These are phyloP conservation scores for Talaromyces sp. DNA, from an alignment of 2,329 filamentous ascomycete genomes.

Conservation along the genomic window DNA sequence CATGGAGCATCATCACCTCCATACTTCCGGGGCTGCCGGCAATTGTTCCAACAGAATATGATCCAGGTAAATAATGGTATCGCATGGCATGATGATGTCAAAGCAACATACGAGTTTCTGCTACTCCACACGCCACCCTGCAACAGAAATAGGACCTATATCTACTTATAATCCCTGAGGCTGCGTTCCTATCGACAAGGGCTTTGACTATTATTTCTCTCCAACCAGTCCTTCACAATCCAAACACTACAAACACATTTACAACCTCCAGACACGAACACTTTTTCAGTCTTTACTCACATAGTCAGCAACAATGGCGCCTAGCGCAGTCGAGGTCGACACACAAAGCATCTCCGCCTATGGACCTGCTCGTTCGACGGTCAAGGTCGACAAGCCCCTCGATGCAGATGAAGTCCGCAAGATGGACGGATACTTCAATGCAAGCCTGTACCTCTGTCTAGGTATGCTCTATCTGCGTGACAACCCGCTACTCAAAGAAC, in stretches of 20 bases:
- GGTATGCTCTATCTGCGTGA: conserved; percentile 76
- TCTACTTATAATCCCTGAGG: too few species aligned
- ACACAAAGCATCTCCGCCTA: conserved; percentile 58
- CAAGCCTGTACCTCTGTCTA: conserved; percentile 67
- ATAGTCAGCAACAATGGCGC: neutral
- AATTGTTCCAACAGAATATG: too few species aligned
- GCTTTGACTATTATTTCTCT: too few species aligned
- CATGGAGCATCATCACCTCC: too few species aligned
- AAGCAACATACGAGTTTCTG: too few species aligned
- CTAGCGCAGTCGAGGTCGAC: conserved; percentile 22
- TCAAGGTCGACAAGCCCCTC: conserved; percentile 55
- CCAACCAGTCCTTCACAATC: neutral
- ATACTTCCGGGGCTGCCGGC: too few species aligned
- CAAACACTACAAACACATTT: neutral
- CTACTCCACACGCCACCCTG: too few species aligned
- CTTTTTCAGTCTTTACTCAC: neutral
- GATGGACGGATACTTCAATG: conserved; percentile 68
- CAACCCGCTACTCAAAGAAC: conserved; percentile 67
- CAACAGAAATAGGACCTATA: too few species aligned
- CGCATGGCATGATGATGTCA: too few species aligned
- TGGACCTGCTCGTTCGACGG: conserved; percentile 60
- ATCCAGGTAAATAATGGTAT: too few species aligned
- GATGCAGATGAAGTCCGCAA: conserved; percentile 61
- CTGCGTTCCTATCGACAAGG: too few species aligned
- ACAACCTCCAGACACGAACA: neutral